A percentile compares a stretch with the other conserved stretches of the same genome.
Conservation (phyloP, 1,284 basidiomycete species). For the Laetiporus sulphureus region DNA sequence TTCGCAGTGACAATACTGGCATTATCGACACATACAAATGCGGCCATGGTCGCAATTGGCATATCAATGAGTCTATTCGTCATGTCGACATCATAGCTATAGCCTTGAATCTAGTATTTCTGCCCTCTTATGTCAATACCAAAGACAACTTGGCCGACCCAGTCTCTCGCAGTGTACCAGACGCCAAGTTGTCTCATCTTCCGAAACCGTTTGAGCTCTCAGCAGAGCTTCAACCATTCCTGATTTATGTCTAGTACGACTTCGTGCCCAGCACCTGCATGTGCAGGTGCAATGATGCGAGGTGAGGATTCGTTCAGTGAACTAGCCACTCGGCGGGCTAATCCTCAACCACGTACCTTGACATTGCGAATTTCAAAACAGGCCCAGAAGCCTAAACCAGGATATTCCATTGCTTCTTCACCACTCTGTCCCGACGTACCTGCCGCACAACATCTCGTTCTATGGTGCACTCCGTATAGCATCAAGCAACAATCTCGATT, state of each 20-base stretch:
- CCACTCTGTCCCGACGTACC: neutral
- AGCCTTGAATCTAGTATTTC: too few species aligned
- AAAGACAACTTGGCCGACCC: neutral
- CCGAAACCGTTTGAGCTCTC: neutral
- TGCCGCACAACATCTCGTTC: neutral
- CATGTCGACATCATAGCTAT: neutral
- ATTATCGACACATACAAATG: neutral
- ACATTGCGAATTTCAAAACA: neutral
- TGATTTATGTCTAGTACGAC: neutral
- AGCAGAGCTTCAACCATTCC: neutral
- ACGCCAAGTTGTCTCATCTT: neutral
- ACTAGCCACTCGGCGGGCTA: too few species aligned
- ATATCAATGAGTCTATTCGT: neutral
- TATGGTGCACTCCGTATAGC: neutral
- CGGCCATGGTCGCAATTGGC: neutral
- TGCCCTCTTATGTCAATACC: neutral
- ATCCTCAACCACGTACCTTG: neutral
- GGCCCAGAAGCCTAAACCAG: neutral
- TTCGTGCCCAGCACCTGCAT: neutral
- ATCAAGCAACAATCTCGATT: too few species aligned
- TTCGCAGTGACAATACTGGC: neutral
- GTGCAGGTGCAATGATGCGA: neutral
- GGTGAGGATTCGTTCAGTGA: too few species aligned
- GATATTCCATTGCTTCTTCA: neutral
- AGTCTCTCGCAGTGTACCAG: neutral